These are phyloP conservation scores for Microstroma glucosiphilum DNA, from an alignment of 1,284 basidiomycete genomes.

Conservation along the genomic window DNA sequence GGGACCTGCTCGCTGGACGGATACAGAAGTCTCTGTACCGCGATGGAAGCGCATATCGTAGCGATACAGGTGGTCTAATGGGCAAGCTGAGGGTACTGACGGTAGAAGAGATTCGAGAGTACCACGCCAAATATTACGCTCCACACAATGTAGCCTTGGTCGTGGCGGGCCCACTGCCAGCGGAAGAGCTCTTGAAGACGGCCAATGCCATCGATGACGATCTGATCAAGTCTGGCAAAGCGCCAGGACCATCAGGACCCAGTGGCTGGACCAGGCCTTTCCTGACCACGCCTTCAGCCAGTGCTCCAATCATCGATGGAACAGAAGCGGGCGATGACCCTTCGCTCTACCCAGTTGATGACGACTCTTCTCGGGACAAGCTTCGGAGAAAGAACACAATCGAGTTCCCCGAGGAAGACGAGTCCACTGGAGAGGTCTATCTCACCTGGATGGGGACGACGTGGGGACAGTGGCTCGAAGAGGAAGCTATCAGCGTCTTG, in stretches of 20 bases:
- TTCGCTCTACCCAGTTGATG: conserved; percentile 39
- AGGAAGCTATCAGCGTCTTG: conserved; percentile 77
- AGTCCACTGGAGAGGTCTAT: conserved; percentile 80
- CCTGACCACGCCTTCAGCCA: conserved; percentile 73
- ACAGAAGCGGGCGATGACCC: conserved; percentile 20
- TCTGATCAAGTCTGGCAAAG: conserved; percentile 28
- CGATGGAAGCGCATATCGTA: conserved; percentile 77
- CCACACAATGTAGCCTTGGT: conserved; percentile 87
- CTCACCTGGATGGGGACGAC: conserved; percentile 75
- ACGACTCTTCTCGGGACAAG: conserved; percentile 18
- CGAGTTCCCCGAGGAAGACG: conserved; percentile 97
- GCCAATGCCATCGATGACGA: conserved; percentile 54
- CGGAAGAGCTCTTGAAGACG: conserved; percentile 58
- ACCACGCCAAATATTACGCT: conserved; percentile 85
- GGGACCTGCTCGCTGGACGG: conserved; percentile 76
- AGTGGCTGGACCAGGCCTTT: conserved; percentile 88
- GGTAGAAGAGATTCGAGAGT: conserved; percentile 79
- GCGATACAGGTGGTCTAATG: conserved; percentile 95
- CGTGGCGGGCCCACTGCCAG: conserved; percentile 70
- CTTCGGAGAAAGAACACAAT: conserved; percentile 59
- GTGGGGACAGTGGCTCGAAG: conserved; percentile 67
- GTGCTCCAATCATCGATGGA: conserved; percentile 56
- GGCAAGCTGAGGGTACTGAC: conserved; percentile 77
- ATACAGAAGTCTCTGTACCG: conserved; percentile 66
- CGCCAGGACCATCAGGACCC: conserved; percentile 66